Percentiles rank a stretch among this genome's conserved stretches.
Conservation (phyloP, 179 eudicot genomes). For the Spergularia azorica region DNA sequence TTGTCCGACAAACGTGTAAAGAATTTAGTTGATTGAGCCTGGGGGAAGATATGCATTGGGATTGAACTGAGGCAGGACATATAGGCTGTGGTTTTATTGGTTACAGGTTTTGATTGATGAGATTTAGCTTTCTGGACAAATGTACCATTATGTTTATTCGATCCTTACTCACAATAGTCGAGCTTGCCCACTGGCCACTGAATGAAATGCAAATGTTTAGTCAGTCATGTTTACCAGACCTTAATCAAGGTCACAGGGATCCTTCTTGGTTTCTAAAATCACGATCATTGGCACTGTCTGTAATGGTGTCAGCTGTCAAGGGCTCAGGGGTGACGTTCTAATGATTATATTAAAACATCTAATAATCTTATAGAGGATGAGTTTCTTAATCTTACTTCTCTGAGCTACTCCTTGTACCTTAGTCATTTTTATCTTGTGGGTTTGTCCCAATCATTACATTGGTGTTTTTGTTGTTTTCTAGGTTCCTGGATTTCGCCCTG, state of each 20-base stretch:
- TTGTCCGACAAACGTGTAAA: neutral
- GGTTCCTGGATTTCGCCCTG: conserved; percentile 99
- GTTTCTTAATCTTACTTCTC: conserved; percentile 3
- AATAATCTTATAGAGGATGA: neutral
- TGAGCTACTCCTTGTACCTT: neutral
- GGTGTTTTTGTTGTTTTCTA: conserved; percentile 28
- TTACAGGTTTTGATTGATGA: neutral
- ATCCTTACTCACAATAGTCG: neutral
- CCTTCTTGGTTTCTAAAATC: neutral
- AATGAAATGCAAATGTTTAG: neutral
- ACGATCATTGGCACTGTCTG: neutral
- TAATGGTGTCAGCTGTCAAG: neutral
- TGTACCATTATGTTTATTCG: no score
- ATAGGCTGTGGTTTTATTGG: neutral
- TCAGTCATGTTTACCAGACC: neutral
- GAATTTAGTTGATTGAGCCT: neutral
- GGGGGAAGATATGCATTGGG: neutral
- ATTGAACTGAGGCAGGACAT: neutral
- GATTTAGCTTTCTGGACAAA: neutral
- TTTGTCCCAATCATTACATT: conserved; percentile 1
- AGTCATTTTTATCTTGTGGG: neutral
- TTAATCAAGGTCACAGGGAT: no score
- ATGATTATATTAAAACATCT: neutral
- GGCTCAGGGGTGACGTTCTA: neutral
- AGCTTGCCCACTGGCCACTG: neutral